These are phyloP conservation scores for Huntiella savannae DNA, from an alignment of 2,329 filamentous ascomycete genomes.

Conservation along the genomic window DNA sequence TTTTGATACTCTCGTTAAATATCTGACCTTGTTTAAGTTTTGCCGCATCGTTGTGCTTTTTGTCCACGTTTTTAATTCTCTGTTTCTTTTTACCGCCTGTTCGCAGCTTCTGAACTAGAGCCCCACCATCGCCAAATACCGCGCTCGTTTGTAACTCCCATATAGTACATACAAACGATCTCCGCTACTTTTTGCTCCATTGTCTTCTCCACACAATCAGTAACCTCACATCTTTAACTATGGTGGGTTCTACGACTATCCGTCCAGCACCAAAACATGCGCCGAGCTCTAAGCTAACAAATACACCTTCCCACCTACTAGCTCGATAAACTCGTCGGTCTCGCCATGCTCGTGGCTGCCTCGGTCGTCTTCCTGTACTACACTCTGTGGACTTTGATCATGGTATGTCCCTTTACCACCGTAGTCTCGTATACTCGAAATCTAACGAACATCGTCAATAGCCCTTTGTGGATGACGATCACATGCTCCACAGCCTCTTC, in stretches of 20 bases:
- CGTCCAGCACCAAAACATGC: no score
- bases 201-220: no score
- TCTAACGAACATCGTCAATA: constrained; percentile 20
- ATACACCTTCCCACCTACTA: constrained; percentile 21
- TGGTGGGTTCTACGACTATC: neutral
- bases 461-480: constrained; percentile 93
- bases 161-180: neutral
- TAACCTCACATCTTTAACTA: constrained; percentile 1
- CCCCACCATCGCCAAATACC: no score
- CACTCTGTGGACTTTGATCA: constrained; percentile 90
- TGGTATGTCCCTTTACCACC: constrained; percentile 42
- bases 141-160: neutral
- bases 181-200: neutral
- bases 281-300: neutral
- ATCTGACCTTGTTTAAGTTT: neutral
- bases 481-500: constrained; percentile 87
- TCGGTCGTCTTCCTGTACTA: constrained; percentile 63
- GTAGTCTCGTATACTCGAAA: neutral
- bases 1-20: neutral
- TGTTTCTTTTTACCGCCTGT: neutral
- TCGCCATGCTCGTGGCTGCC: constrained; percentile 49
- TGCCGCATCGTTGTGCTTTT: neutral
- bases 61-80: neutral
- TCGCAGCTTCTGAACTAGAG: no score
- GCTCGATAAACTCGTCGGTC: constrained; percentile 70